phyloP scores from a whole-genome alignment of 345 rosid genomes.

The Anacardium occidentale region DNA sequence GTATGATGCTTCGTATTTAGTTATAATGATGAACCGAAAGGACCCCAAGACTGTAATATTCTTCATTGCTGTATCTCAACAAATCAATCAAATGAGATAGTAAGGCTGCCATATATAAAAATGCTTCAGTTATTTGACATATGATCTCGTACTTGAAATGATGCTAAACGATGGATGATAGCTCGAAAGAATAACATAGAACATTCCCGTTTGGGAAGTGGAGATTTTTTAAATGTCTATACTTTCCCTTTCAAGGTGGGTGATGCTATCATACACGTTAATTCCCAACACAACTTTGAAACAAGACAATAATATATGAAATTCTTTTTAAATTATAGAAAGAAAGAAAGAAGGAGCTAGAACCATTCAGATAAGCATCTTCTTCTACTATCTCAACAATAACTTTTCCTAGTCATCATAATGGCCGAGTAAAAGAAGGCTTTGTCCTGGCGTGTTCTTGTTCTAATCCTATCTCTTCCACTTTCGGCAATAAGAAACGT shows the following conservation, averaged over 20 bases:
- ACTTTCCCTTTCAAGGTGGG: constrained; percentile 43
- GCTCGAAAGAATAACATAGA: neutral
- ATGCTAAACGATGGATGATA: constrained; percentile 19
- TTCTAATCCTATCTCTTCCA: constrained; percentile 21
- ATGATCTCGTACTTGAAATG: constrained; percentile 15
- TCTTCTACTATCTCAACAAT: neutral
- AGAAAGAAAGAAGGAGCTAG: neutral
- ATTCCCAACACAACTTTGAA: constrained; percentile 13
- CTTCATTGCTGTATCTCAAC: no score
- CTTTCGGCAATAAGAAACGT: constrained; percentile 24
- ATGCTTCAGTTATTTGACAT: no score
- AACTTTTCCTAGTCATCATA: neutral
- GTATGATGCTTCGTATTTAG: no score
- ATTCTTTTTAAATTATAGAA: neutral
- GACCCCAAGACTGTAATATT: no score
- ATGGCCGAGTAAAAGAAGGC: neutral
- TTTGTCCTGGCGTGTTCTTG: neutral
- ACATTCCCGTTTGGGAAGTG: constrained; percentile 46
- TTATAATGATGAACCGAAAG: no score
- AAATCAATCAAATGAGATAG: no score
- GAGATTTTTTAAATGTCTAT: constrained; percentile 10
- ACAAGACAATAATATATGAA: neutral
- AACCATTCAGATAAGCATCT: constrained; percentile 22
- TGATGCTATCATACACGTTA: neutral
- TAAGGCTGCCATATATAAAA: no score